Evolutionary conservation across 2,329 filamentous ascomycete species (phyloP).

Genomic region (Neodidymelliopsis sp.): DNA sequence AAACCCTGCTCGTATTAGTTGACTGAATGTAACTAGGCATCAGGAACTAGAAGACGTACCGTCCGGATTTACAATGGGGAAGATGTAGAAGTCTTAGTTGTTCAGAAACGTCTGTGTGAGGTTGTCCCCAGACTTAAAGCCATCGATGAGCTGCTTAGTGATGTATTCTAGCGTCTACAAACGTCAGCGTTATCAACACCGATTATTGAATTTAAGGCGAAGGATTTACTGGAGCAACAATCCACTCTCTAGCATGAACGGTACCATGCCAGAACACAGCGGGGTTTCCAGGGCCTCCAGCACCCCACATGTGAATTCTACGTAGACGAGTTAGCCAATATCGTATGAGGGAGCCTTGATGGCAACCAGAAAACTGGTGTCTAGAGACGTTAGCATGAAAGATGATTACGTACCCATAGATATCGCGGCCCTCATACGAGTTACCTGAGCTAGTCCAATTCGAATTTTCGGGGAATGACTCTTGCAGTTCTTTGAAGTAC

Average conservation of each 20-base stretch:
- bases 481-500: conserved; percentile 36
- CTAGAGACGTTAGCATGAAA: not conserved
- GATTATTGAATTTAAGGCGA: not conserved
- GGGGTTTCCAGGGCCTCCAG: conserved; percentile 34
- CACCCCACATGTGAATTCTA: conserved; percentile 43
- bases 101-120: conserved; percentile 43
- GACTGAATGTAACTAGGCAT: not conserved
- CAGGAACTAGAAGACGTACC: conserved; percentile 26
- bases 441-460: conserved; percentile 41
- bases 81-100: conserved; percentile 44
- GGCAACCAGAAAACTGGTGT: no score
- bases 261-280: conserved; percentile 41
- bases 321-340: not conserved
- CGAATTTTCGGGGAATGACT: conserved; percentile 35
- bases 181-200: not conserved
- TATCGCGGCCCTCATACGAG: conserved; percentile 41
- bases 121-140: conserved; percentile 37
- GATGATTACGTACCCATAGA: conserved; percentile 26
- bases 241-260: conserved; percentile 46
- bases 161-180: conserved; percentile 37
- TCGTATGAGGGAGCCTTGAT: not conserved
- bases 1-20: conserved; percentile 31
- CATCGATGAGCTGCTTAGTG: conserved; percentile 35
- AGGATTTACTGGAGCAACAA: conserved; percentile 52
- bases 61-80: conserved; percentile 44